Evolutionary conservation across 2,329 filamentous ascomycete genomes (phyloP), one percentile per base, ranked within the genome.

Genomic region (Fusarium succisae): DNA sequence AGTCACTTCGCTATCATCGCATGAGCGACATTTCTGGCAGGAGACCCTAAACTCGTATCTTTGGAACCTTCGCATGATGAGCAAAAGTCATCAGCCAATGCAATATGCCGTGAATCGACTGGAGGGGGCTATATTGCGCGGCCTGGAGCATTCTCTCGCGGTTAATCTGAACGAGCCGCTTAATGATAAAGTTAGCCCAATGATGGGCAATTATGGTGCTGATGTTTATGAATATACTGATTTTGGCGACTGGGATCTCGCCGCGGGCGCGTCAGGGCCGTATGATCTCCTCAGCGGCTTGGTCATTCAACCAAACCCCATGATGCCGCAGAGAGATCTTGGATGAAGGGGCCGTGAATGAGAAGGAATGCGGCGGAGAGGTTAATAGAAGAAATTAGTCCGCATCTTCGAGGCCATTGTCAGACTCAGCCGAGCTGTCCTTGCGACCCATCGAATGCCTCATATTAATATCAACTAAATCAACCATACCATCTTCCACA

Each of bases 81-180:
- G 81, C 76, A 83, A 83, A 64, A 79, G 78, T 51, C 78, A 79
- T 60, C 78, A 82, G 32, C 81, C 81, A 6, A 82, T 83, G 77
- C 78, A 79, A 45, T 83, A 83, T 55, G 81, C 81, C 13, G 81
- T 82, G 24, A 82, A 82, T 60, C 79, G 81, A 13, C 77, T 83
- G 10, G 81, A 83, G 54, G 81, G 81, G 38, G 80, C 80, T n/a
- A 82, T 83, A 51, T 70, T 82, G 39, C 79, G 81, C n/a, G 81
- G 81, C 3, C 71, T 82, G 8, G 81, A 82, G 72, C 81, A 82
- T 66, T 79, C 81, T 4, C 77, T 82, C 6, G 81, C 80, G 5
- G 79, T 82, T 24, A 81, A 81, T 43, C 68, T 82, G 22, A 75
- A 82, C 39, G 80, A 81, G 60, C 80, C 80, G 15, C 43, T 76